These are phyloP conservation scores for Botryobasidium botryosum DNA, from an alignment of 768 basidiomycete species.

Conservation along the genomic window DNA sequence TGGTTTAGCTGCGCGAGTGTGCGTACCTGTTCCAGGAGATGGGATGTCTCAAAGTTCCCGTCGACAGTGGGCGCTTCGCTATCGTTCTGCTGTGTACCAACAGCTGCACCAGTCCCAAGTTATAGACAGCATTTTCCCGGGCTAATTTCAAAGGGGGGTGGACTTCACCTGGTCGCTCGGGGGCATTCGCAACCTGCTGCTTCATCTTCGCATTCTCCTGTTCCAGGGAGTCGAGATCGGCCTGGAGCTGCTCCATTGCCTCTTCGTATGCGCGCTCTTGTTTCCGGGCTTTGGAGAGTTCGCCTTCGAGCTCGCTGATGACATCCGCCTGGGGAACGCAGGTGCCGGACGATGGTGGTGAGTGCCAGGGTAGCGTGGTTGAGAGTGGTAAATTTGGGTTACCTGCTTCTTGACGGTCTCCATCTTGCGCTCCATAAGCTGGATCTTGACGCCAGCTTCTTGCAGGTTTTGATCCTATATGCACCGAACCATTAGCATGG, in stretches of 20 bases:
- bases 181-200: constrained; percentile 34
- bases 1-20: constrained; percentile 5
- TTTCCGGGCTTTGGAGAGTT: constrained; percentile 65
- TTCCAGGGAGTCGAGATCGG: constrained; percentile 72
- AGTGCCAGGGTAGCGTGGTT: not conserved
- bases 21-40: constrained; percentile 71
- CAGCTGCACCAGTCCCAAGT: constrained; percentile 18
- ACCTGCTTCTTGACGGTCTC: constrained; percentile 77
- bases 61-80: constrained; percentile 50
- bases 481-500: not conserved
- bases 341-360: not conserved
- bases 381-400: not conserved
- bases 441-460: constrained; percentile 81
- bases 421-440: constrained; percentile 85
- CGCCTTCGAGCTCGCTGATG: constrained; percentile 63
- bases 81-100: constrained; percentile 34
- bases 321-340: constrained; percentile 44
- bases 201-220: constrained; percentile 80
- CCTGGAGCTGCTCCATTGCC: constrained; percentile 83
- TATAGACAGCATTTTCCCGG: not conserved
- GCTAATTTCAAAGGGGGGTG: not conserved
- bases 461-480: constrained; percentile 77
- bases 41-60: constrained; percentile 70
- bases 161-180: constrained; percentile 55
- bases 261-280: constrained; percentile 85